Base-by-base conservation (phyloP, 1,284 basidiomycete genomes). In the Mrakiaceae sp. region DNA sequence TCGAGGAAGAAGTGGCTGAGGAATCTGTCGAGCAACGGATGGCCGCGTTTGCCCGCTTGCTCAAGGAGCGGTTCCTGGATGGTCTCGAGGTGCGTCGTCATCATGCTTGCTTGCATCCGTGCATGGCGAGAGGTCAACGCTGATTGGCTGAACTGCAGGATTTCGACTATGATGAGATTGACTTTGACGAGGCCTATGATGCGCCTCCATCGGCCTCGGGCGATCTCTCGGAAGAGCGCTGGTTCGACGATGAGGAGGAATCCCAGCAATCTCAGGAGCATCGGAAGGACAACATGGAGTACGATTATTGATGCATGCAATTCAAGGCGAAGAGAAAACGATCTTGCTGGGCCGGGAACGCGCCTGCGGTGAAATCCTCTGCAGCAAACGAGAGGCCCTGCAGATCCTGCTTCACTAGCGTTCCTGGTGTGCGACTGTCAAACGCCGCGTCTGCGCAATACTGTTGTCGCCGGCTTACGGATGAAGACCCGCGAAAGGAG, bases 231-330 rank as follows among this genome's bases (percentile, higher is more conserved):
- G 27, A 63, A 48, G 61, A 63, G 5, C 48, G 55, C 14, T 63
- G 61, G 61, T 63, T 63, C 48, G 54, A 63, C 39, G 61, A 56
- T 8, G 61, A 63, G 42, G 54, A 47, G 5, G 54, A 57, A 4
- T 16, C 27, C 46, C 16, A 59, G 6, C 52, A 7, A 6, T 16
- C n/a, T 3, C 52, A 16, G 14, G 3, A 11, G 6, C 55, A n/a
- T 3, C 11, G 10, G 53, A 39, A 5, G 46, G 5, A 2, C 8
- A 44, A 27, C 11, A 43, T 11, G 48, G 14, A 72, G 69, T 52
- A 64, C 67, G 67, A 63, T n/a, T 63, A 63, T 43, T 63, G 48
- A 63, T 40, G 47, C 52, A 14, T 54, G 27, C 44, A 8, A 5
- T 11, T 12, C 27, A n/a, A 58, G 43, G 43, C n/a, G 40, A 59